Evolutionary conservation across 2,329 filamentous ascomycete species (phyloP).

Genomic region (Aureobasidium sp.): DNA sequence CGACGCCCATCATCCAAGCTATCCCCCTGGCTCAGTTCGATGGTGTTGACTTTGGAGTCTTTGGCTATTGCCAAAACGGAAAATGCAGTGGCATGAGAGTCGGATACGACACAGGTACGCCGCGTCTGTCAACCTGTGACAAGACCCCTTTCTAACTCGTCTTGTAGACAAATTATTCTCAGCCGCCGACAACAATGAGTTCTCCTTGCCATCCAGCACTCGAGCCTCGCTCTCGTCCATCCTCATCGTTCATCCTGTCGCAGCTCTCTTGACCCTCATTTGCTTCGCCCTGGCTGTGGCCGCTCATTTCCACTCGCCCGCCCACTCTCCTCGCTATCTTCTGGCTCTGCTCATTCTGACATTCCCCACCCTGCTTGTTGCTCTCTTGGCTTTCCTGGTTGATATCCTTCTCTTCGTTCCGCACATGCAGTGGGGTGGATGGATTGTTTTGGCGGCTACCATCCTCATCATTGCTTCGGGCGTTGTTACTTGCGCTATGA

Average conservation of each 20-base stretch:
- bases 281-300: slow-evolving; percentile 72
- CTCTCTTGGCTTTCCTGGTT: slow-evolving; percentile 80
- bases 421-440: slow-evolving; percentile 88
- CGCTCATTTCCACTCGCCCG: slow-evolving; percentile 78
- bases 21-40: slow-evolving; percentile 75
- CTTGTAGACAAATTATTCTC: slow-evolving; percentile 40
- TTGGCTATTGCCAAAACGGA: slow-evolving; percentile 68
- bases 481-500: slow-evolving; percentile 89
- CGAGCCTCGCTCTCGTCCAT: slow-evolving; percentile 72
- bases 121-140: slow-evolving; percentile 15
- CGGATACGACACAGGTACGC: slow-evolving; percentile 75
- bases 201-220: slow-evolving; percentile 55
- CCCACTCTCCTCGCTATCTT: slow-evolving; percentile 83
- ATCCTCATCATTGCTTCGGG: slow-evolving; percentile 74
- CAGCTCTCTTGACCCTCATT: slow-evolving; percentile 74
- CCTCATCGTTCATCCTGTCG: slow-evolving; percentile 86
- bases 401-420: slow-evolving; percentile 93
- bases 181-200: slow-evolving; percentile 40
- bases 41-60: slow-evolving; percentile 78
- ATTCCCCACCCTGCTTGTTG: slow-evolving; percentile 74
- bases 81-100: slow-evolving; percentile 66
- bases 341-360: slow-evolving; percentile 77
- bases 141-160: not conserved
- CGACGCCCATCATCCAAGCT: slow-evolving; percentile 75
- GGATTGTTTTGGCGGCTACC: slow-evolving; percentile 82